Conservation (phyloP, 306 rosid genomes). For the Rosa lucieae region DNA sequence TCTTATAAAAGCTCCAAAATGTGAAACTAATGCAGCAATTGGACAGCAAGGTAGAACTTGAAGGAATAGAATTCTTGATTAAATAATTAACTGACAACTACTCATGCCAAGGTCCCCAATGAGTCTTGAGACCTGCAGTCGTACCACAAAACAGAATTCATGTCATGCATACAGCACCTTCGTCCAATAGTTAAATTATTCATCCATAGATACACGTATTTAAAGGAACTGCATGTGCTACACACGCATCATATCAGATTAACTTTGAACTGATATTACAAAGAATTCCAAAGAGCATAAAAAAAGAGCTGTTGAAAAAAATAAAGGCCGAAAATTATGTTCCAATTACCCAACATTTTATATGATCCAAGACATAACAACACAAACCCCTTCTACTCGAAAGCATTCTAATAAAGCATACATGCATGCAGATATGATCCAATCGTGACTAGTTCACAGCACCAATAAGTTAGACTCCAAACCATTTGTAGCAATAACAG, state of each 20-base stretch:
- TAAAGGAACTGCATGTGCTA: not conserved
- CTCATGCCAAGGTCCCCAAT: conserved; percentile 49
- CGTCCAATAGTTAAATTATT: not conserved
- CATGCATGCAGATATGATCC: not conserved
- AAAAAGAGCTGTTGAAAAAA: not conserved
- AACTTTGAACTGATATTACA: not conserved
- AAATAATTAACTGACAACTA: conserved; percentile 38
- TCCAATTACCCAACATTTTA: not conserved
- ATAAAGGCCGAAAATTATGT: not conserved
- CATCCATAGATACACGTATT: not conserved
- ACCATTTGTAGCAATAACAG: not conserved
- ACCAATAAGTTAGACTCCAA: not conserved
- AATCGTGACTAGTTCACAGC: not conserved
- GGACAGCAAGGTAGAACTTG: conserved; percentile 42
- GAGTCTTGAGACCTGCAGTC: conserved; percentile 61
- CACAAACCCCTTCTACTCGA: not conserved
- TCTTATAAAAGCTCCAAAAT: conserved; percentile 57
- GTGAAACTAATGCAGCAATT: conserved; percentile 40
- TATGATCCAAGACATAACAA: not conserved
- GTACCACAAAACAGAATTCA: conserved; percentile 33
- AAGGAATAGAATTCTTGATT: conserved; percentile 30
- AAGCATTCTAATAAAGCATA: not conserved
- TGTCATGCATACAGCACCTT: conserved; percentile 3
- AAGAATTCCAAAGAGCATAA: not conserved
- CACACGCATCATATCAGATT: not conserved